Percentiles rank a stretch among this genome's conserved stretches.
These are phyloP conservation scores for Saturnispora halmiae DNA, from an alignment of 805 yeast genomes.

Conservation along the genomic window DNA sequence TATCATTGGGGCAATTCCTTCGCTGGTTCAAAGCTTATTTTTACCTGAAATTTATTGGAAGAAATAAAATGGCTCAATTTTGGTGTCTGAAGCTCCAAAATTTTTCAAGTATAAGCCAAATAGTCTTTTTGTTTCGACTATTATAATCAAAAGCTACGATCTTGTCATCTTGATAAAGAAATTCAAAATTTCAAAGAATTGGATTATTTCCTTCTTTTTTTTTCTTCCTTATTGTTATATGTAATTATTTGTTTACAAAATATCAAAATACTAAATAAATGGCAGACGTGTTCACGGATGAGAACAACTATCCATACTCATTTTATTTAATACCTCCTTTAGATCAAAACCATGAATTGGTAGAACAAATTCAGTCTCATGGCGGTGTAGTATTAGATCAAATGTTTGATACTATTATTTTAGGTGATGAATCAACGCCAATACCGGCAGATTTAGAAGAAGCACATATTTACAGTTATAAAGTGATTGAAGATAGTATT, in stretches of 20 bases:
- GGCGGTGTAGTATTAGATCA: conserved; percentile 18
- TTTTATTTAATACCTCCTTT: conserved; percentile 18
- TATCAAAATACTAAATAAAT: background rate
- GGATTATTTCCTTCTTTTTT: background rate
- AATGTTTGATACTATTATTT: conserved; percentile 12
- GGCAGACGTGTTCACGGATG: conserved; percentile 7
- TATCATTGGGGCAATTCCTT: no score
- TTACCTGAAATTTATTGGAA: no score
- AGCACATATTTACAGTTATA: conserved; percentile 16
- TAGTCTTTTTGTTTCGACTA: no score
- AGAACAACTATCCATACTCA: conserved; percentile 11
- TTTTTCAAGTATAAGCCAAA: no score
- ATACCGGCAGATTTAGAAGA: conserved; percentile 12
- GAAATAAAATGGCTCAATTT: no score
- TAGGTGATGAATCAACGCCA: conserved; percentile 9
- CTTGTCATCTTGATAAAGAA: no score
- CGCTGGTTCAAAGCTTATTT: no score
- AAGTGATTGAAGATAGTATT: conserved; percentile 15
- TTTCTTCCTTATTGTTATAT: background rate
- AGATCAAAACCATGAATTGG: conserved; percentile 9
- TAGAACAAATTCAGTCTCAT: conserved; percentile 11
- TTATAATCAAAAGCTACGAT: no score
- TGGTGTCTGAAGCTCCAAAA: no score
- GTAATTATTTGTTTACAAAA: background rate
- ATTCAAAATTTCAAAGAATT: background rate